Evolutionary conservation across 2,329 filamentous ascomycete species (phyloP).

Genomic region (Claviceps sp.): DNA sequence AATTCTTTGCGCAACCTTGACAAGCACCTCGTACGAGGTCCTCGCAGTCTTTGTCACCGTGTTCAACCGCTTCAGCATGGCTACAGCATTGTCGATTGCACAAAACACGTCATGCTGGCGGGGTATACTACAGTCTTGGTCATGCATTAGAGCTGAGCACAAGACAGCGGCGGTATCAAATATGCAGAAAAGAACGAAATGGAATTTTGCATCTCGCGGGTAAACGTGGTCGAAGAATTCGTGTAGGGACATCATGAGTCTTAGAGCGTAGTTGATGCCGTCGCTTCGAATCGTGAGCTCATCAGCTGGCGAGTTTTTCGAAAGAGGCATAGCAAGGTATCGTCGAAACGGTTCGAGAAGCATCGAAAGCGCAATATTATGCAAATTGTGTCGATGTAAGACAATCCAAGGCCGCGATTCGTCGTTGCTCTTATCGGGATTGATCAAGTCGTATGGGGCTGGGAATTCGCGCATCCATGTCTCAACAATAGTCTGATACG

Average conservation of each 20-base stretch:
- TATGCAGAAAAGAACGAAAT: slow-evolving; percentile 34
- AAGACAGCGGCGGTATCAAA: slow-evolving; percentile 38
- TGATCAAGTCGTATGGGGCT: slow-evolving; percentile 21
- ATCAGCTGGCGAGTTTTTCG: slow-evolving; percentile 12
- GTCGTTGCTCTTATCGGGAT: slow-evolving; percentile 30
- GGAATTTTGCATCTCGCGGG: slow-evolving; percentile 33
- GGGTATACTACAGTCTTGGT: slow-evolving; percentile 26
- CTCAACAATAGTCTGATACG: slow-evolving; percentile 23
- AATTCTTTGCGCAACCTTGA: slow-evolving; percentile 15
- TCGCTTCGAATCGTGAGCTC: slow-evolving; percentile 26
- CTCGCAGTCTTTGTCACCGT: slow-evolving; percentile 18
- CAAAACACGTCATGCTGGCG: slow-evolving; percentile 26
- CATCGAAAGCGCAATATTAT: slow-evolving; percentile 30
- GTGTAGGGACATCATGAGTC: slow-evolving; percentile 26
- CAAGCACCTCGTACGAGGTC: slow-evolving; percentile 19
- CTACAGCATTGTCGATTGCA: slow-evolving; percentile 23
- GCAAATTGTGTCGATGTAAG: slow-evolving; percentile 32
- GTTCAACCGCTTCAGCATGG: slow-evolving; percentile 20
- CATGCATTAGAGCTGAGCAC: slow-evolving; percentile 38
- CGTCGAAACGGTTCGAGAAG: slow-evolving; percentile 31
- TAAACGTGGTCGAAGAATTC: slow-evolving; percentile 30
- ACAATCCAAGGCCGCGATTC: slow-evolving; percentile 26
- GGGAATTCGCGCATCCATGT: slow-evolving; percentile 31
- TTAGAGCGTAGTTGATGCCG: slow-evolving; percentile 30
- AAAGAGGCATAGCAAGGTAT: slow-evolving; percentile 27